Percentiles rank a stretch among this genome's conserved stretches.
These are phyloP conservation scores for Rutidosis leptorrhynchoides DNA, from an alignment of 129 eudicot genomes.

Conservation along the genomic window DNA sequence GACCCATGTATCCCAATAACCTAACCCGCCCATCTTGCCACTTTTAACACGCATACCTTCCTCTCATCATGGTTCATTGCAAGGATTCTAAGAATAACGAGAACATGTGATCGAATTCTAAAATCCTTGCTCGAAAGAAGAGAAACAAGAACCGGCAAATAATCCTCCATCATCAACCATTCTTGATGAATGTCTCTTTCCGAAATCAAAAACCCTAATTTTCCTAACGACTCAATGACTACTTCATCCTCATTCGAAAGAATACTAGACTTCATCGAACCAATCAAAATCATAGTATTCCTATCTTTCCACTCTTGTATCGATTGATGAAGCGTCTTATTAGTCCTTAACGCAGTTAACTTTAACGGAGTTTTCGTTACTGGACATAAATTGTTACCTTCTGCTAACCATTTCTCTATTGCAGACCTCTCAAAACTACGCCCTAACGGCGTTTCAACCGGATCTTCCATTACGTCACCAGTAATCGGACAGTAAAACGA, in stretches of 20 bases:
- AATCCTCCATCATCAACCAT: constrained; percentile 53
- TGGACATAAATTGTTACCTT: constrained; percentile 43
- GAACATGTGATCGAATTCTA: constrained; percentile 29
- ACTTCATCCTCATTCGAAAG: constrained; percentile 42
- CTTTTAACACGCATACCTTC: constrained; percentile 32
- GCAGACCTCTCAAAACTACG: constrained; percentile 46
- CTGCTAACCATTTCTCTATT: constrained; percentile 46
- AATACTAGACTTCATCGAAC: constrained; percentile 43
- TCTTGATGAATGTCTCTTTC: constrained; percentile 44
- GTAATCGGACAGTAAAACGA: constrained; percentile 53
- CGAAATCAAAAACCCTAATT: constrained; percentile 31
- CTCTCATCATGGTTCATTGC: constrained; percentile 40
- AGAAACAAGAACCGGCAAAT: constrained; percentile 38
- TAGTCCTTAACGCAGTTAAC: constrained; percentile 37
- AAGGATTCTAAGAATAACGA: constrained; percentile 37
- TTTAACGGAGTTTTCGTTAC: constrained; percentile 44
- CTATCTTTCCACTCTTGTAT: constrained; percentile 55
- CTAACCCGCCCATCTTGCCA: constrained; percentile 1
- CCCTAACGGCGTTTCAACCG: constrained; percentile 45
- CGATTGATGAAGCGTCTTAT: constrained; percentile 45
- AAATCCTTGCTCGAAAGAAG: constrained; percentile 39
- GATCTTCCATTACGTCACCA: constrained; percentile 51
- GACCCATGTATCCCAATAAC: background rate
- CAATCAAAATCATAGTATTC: constrained; percentile 46
- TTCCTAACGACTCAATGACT: constrained; percentile 31